Percentiles rank a stretch among this genome's conserved stretches.
These are phyloP conservation scores for Salix viminalis DNA, from an alignment of 345 rosid genomes.

Conservation along the genomic window DNA sequence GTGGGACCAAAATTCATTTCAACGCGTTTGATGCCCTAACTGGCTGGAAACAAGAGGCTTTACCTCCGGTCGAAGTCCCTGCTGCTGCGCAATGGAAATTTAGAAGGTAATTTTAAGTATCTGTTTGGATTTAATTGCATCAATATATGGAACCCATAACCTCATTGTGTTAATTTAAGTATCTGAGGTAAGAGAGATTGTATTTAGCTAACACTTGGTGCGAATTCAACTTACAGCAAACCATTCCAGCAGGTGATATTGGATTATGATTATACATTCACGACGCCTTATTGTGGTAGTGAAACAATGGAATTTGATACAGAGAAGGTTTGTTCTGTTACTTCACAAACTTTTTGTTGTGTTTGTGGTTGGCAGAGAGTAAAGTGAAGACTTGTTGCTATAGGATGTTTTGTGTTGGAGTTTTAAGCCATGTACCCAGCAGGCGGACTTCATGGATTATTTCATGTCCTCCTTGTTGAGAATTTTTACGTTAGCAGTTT, in stretches of 20 bases:
- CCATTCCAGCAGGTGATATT: constrained; percentile 87
- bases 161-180: not conserved
- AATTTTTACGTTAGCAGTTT: not conserved
- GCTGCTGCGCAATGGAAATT: constrained; percentile 92
- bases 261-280: constrained; percentile 95
- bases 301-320: constrained; percentile 46
- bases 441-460: not conserved
- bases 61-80: constrained; percentile 95
- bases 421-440: not conserved
- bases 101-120: constrained; percentile 49
- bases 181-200: not conserved
- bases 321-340: constrained; percentile 36
- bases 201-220: not conserved
- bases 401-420: not conserved
- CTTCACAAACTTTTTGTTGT: not conserved
- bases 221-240: constrained; percentile 64
- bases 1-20: constrained; percentile 60
- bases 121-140: not conserved
- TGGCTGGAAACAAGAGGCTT: constrained; percentile 79
- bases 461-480: not conserved
- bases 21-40: constrained; percentile 82
- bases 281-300: constrained; percentile 87
- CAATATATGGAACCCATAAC: not conserved
- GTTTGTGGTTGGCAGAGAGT: not conserved
- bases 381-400: no score